Base-by-base conservation (phyloP, 106 monocot species). In the Acorus gramineus region DNA sequence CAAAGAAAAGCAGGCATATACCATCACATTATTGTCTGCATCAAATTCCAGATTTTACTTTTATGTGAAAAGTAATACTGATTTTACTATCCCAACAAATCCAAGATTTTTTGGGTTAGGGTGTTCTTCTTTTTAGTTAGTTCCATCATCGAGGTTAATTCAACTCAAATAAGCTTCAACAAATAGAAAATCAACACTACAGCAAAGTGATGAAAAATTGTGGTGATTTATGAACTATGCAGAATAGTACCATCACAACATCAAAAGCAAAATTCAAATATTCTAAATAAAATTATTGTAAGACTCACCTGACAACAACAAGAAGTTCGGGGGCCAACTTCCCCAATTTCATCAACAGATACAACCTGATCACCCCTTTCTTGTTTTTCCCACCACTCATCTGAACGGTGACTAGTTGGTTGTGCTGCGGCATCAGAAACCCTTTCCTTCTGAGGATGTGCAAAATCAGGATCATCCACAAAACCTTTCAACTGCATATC, bases 321-420 rank as follows among this genome's bases (percentile, higher is more conserved):
- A 66, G 83, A 53, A 12, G 82, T 79, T 43, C 79, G 72, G 51
- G 98, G 98, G 73, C 96, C 96, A 83, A 91, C 96, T 85, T 98
- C 83, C 59, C 98, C 85, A 71, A 75, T 65, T 73, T 92, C 89
- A 76, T 76, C 81, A n/a, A 53, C 62, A 73, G 72, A 83, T 42
- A 71, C 67, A 72, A 77, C 82, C 71, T 75, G 92, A 69, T 67
- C 64, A 51, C 71, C 81, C 48, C 78, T 69, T 62, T 89, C 86
- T 52, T 98, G 88, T 71, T 66, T 75, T 51, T 92, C 91, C 96
- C 91, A 91, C 96, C 91, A 96, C 45, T 90, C 85, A 59, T 89
- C 84, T 8, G 48, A 54, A 69, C 69, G 48, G 14, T 79, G 59
- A 50, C 46, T 46, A 56, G 50, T 52, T 48, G 71, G 43, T 44